Evolutionary conservation across 371 early-diverging fungal species (phyloP).

Genomic region (Rhizopus microsporus): DNA sequence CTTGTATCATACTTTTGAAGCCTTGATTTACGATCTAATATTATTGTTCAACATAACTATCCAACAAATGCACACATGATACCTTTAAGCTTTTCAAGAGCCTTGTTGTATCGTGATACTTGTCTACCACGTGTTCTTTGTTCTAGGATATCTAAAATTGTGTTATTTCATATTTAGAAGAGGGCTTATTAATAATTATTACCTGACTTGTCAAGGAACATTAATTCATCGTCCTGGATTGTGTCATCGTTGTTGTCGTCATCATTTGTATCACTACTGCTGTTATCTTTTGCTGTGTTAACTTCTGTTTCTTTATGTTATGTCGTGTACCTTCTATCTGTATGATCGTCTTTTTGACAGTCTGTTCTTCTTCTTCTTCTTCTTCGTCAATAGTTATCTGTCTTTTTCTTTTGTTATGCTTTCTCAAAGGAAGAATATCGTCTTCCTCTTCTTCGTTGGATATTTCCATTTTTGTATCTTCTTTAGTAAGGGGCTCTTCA

Average conservation of each 20-base stretch:
- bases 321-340: neutral
- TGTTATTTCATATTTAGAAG: constrained; percentile 4
- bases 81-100: constrained; percentile 22
- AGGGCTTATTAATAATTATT: neutral
- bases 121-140: constrained; percentile 21
- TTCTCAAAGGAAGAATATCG: neutral
- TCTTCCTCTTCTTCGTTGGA: neutral
- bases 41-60: neutral
- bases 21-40: constrained; percentile 19
- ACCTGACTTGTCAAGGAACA: constrained; percentile 21
- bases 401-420: constrained; percentile 1
- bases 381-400: constrained; percentile 6
- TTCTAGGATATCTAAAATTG: constrained; percentile 19
- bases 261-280: neutral
- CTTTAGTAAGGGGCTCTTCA: too few species aligned
- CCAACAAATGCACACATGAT: neutral
- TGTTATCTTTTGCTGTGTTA: neutral
- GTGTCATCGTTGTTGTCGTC: neutral
- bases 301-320: neutral
- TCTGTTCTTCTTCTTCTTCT: neutral
- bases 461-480: neutral
- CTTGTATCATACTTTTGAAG: constrained; percentile 5
- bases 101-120: constrained; percentile 16
- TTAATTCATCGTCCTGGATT: constrained; percentile 6
- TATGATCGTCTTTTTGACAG: neutral